These are phyloP conservation scores for Corynascus novoguineensis DNA, from an alignment of 495 filamentous ascomycete species.

Conservation along the genomic window DNA sequence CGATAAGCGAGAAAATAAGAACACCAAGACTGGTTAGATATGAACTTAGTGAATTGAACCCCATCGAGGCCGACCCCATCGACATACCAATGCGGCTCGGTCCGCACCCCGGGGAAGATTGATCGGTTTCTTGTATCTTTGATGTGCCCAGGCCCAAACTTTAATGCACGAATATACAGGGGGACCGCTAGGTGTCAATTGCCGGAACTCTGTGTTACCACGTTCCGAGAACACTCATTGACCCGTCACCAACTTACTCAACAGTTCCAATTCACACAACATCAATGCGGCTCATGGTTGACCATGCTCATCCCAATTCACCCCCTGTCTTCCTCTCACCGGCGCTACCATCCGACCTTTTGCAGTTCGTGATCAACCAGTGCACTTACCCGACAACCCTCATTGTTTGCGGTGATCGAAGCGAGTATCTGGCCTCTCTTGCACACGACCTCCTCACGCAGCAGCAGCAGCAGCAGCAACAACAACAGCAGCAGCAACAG, in stretches of 20 bases:
- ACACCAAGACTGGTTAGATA: too few species aligned
- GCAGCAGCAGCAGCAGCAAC: background rate
- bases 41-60: too few species aligned
- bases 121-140: too few species aligned
- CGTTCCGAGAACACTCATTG: background rate
- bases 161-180: background rate
- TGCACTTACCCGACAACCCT: conserved; percentile 54
- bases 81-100: too few species aligned
- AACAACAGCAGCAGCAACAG: conserved; percentile 1
- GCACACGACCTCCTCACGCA: conserved; percentile 27
- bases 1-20: conserved; percentile 11
- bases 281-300: conserved; percentile 5
- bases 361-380: conserved; percentile 56
- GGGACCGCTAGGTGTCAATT: background rate
- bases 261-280: background rate
- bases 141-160: too few species aligned
- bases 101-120: too few species aligned
- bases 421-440: conserved; percentile 54
- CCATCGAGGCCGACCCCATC: too few species aligned
- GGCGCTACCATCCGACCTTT: conserved; percentile 52
- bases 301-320: background rate
- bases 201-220: background rate
- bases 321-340: conserved; percentile 46
- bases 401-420: conserved; percentile 62
- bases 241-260: background rate